Base-by-base conservation (phyloP, 2,329 filamentous ascomycete species). In the Claviceps purpurea region DNA sequence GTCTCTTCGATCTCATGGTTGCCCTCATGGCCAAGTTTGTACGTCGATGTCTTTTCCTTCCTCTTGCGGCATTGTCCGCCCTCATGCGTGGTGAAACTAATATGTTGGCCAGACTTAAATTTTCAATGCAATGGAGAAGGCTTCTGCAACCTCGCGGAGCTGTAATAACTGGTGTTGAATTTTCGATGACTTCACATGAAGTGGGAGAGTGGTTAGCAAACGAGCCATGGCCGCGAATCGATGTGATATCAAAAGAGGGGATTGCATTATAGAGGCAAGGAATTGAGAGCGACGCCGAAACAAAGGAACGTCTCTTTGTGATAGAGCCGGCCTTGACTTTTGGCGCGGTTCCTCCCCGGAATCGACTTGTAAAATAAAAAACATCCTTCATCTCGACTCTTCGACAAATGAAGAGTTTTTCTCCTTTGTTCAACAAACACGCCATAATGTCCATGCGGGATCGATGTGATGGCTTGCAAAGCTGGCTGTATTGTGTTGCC, bases 11-110 rank as follows among this genome's bases (percentile, higher is more conserved):
- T 69, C 83, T 88, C 69, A 89, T 89, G 85, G 81, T 89, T 88
- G 85, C 85, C 77, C 87, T 89, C 78, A 89, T 89, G 85, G 86
- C 85, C 84, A 89, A 89, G 80, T 87, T 86, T 77, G 82, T 87
- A 79, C 65, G 78, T 81, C 52, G 56, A 39, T 14, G 40, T 20
- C 49, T 43, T 37, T 22, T 44, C 3, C 41, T 39, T 16, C n/a
- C 18, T 7, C 30, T 40, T 37, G 11, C 39, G 16, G 5, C 4
- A 26, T 18, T n/a, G 16, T 13, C 20, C 34, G 22, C 39, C 30
- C 30, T 38, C 8, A 52, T 38, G 38, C 55, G 51, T 30, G 24
- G 10, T 26, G 18, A 52, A 22, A 20, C 57, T 58, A 50, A 58
- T 54, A 7, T 8, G 4, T 26, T 7, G 24, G 30, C 1, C 50